Percentiles rank a stretch among this genome's conserved stretches.
These are phyloP conservation scores for Daldinia vernicosa DNA, from an alignment of 495 filamentous ascomycete species.

Conservation along the genomic window DNA sequence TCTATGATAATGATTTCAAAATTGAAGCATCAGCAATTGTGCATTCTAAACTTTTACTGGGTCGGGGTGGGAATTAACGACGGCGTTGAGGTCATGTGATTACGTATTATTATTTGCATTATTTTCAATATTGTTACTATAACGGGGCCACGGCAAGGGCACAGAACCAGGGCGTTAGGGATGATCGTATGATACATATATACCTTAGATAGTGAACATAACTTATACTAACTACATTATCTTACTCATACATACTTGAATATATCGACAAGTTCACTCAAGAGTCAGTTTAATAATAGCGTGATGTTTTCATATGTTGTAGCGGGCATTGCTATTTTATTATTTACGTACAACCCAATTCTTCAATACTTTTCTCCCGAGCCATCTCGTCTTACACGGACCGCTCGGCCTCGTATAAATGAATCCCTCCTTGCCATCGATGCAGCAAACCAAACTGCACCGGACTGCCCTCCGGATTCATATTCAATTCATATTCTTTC, in stretches of 20 bases:
- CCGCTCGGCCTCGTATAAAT: conserved; percentile 52
- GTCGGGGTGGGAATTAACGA: conserved; percentile 3
- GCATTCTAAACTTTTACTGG: conserved; percentile 10
- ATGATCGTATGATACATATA: conserved; percentile 3
- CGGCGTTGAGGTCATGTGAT: conserved; percentile 36
- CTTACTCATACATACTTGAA: background rate
- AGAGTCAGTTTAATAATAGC: conserved; percentile 10
- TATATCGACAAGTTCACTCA: background rate
- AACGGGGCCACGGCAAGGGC: conserved; percentile 2
- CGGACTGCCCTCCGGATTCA: conserved; percentile 44
- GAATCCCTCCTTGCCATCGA: conserved; percentile 56
- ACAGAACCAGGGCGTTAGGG: background rate
- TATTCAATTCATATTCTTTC: conserved; percentile 55
- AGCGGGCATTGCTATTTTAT: conserved; percentile 39
- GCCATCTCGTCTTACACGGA: conserved; percentile 44
- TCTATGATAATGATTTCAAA: conserved; percentile 26
- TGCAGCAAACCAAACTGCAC: conserved; percentile 38
- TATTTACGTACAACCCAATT: conserved; percentile 42
- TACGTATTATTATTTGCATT: conserved; percentile 14
- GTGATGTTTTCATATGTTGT: conserved; percentile 47
- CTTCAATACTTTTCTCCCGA: conserved; percentile 33
- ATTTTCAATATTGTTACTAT: conserved; percentile 2
- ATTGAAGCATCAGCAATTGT: conserved; percentile 6
- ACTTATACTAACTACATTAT: background rate
- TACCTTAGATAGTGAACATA: conserved; percentile 6